Percentiles rank a stretch among this genome's conserved stretches.
phyloP scores from a whole-genome alignment of 108 stramenopile genomes.

The Nitzschia sp. region DNA sequence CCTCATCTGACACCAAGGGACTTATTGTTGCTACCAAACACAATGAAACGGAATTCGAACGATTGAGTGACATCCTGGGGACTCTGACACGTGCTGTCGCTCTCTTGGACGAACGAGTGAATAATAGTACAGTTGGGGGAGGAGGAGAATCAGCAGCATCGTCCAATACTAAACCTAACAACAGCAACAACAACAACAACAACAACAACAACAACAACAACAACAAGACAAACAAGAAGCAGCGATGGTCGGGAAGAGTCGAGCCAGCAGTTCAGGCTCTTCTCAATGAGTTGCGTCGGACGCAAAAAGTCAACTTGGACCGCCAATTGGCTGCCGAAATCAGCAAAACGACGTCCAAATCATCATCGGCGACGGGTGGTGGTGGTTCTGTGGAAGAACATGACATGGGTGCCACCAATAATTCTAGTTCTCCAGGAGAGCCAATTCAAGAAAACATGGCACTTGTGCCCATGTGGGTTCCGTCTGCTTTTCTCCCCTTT shows the following conservation, averaged over 20 bases:
- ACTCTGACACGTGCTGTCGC: slow-evolving; percentile 36
- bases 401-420: neutral
- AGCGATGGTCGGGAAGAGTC: slow-evolving; percentile 37
- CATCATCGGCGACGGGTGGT: neutral
- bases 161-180: neutral
- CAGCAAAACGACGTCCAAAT: neutral
- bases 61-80: slow-evolving; percentile 33
- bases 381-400: slow-evolving; percentile 23
- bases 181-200: slow-evolving; percentile 9
- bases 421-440: neutral
- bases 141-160: too few species aligned
- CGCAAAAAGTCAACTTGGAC: slow-evolving; percentile 26
- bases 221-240: neutral
- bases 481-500: slow-evolving; percentile 54
- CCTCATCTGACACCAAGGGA: neutral
- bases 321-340: slow-evolving; percentile 22
- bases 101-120: slow-evolving; percentile 20
- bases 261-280: slow-evolving; percentile 25
- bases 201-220: too few species aligned
- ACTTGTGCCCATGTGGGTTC: slow-evolving; percentile 71
- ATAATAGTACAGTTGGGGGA: slow-evolving; percentile 19
- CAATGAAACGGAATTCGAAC: slow-evolving; percentile 21
- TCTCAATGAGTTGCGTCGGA: slow-evolving; percentile 32
- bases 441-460: slow-evolving; percentile 28
- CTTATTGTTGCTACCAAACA: neutral